Evolutionary conservation across 2,329 filamentous ascomycete species (phyloP), one percentile per base, ranked within the genome.

Genomic region (Cladophialophora yegresii): DNA sequence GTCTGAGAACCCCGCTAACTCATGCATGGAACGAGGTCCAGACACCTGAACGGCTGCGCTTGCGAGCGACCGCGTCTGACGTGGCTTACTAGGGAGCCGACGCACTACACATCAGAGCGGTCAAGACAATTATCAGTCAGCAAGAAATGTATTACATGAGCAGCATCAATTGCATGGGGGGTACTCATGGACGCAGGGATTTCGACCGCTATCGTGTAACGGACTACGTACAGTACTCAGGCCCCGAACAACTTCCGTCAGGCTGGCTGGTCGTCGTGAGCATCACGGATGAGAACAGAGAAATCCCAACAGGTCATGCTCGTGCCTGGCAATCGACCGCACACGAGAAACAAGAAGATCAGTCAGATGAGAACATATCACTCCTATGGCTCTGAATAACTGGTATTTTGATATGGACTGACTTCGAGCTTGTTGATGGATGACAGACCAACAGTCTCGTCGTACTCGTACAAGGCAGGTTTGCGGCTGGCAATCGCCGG

Each of bases 141-240:
- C 67, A 66, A 56, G 64, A 63, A 63, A 49, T 47, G 51, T 63
- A 60, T 66, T 66, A 66, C 64, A 66, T 66, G 64, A 66, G 56
- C 64, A 57, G 32, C 26, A 36, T 49, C 4, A 43, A 10, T 28
- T 43, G 50, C 40, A 43, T 33, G 50, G 50, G 33, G 50, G 40
- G 40, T 16, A 23, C 13, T 28, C 26, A 12, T 20, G 45, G 32
- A 26, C 23, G 28, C n/a, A 45, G 55, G 55, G 40, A 20, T 49
- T 28, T 40, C 28, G 47, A 20, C 23, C 8, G 23, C 16, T 51
- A 28, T 53, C 50, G 57, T n/a, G 22, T 28, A 13, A 47, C 22
- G 10, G 56, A 58, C 33, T 7, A 20, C 16, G 36, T 43, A 40
- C 36, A 13, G 6, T 2, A n/a, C 36, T 43, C 36, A 6, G 13